A percentile compares a stretch with the other conserved stretches of the same genome.
phyloP scores from a whole-genome alignment of 129 eudicot species.

The Scalesia atractyloides region DNA sequence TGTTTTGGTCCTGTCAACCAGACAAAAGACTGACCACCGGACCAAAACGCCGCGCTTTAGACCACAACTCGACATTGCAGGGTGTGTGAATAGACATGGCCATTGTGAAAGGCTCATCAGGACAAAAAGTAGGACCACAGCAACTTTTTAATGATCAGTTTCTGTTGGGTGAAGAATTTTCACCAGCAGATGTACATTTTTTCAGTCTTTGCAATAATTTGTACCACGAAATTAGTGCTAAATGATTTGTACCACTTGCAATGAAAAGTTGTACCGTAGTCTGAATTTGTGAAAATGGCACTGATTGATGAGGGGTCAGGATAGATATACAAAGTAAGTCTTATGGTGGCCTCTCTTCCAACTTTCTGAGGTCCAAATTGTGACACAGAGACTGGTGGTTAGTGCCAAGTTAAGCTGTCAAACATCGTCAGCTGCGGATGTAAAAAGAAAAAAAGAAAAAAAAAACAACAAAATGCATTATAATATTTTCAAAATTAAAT shows the following conservation, averaged over 20 bases:
- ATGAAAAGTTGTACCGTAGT: conserved; percentile 19
- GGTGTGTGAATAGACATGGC: no score
- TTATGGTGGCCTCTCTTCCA: conserved; percentile 37
- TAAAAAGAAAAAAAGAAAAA: conserved; percentile 30
- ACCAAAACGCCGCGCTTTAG: no score
- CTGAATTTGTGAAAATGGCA: conserved; percentile 16
- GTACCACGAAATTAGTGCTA: conserved; percentile 30
- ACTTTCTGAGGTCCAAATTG: conserved; percentile 34
- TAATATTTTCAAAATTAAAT: conserved; percentile 22
- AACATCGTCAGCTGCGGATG: conserved; percentile 38
- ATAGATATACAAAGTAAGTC: conserved; percentile 25
- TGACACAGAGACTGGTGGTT: conserved; percentile 36
- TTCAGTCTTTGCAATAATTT: conserved; percentile 26
- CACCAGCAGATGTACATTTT: conserved; percentile 43
- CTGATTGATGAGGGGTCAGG: conserved; percentile 28
- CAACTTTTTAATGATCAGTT: conserved; percentile 42
- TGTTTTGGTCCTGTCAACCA: no score
- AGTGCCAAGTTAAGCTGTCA: conserved; percentile 39
- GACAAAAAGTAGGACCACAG: conserved; percentile 40
- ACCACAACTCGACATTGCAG: no score
- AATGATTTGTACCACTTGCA: conserved; percentile 29
- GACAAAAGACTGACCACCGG: no score
- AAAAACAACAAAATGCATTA: neutral
- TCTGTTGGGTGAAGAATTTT: conserved; percentile 42
- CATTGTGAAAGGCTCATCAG: conserved; percentile 42